Evolutionary conservation across 768 basidiomycete genomes (phyloP).

Genomic region (Ramaria rubella): DNA sequence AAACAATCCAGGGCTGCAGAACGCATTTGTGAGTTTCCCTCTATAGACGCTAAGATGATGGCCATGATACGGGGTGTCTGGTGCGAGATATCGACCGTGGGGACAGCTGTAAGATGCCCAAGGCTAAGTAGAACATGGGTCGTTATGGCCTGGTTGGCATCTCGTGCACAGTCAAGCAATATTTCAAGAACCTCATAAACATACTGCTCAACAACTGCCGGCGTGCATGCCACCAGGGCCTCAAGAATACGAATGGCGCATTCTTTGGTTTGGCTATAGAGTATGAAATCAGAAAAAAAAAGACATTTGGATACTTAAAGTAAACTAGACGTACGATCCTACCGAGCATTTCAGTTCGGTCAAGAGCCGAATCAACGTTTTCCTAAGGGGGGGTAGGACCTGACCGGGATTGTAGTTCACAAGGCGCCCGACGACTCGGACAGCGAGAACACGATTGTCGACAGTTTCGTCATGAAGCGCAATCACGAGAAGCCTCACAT

Average conservation of each 20-base stretch:
- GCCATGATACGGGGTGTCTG: conserved; percentile 35
- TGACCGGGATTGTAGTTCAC: conserved; percentile 42
- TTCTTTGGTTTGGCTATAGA: conserved; percentile 27
- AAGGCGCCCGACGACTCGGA: conserved; percentile 40
- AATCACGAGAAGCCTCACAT: conserved; percentile 42
- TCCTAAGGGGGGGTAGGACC: conserved; percentile 42
- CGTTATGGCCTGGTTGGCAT: conserved; percentile 33
- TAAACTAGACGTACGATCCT: conserved; percentile 26
- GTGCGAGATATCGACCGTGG: conserved; percentile 35
- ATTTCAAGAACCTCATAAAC: conserved; percentile 40
- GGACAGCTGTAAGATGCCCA: conserved; percentile 40
- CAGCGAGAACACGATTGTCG: conserved; percentile 37
- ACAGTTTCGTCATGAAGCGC: conserved; percentile 45
- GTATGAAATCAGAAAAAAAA: conserved; percentile 11
- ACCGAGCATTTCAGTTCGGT: conserved; percentile 44
- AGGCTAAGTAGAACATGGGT: conserved; percentile 38
- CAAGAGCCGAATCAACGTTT: conserved; percentile 41
- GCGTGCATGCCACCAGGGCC: conserved; percentile 36
- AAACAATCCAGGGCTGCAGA: conserved; percentile 41
- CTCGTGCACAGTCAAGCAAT: conserved; percentile 35
- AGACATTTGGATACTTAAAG: not conserved
- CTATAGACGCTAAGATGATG: conserved; percentile 40
- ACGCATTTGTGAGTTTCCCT: conserved; percentile 35
- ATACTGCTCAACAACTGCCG: conserved; percentile 40
- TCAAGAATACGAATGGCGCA: conserved; percentile 39